Percentiles rank a stretch among this genome's conserved stretches.
Conservation (phyloP, 2,329 filamentous ascomycete genomes). For the Stemphylium beticola region DNA sequence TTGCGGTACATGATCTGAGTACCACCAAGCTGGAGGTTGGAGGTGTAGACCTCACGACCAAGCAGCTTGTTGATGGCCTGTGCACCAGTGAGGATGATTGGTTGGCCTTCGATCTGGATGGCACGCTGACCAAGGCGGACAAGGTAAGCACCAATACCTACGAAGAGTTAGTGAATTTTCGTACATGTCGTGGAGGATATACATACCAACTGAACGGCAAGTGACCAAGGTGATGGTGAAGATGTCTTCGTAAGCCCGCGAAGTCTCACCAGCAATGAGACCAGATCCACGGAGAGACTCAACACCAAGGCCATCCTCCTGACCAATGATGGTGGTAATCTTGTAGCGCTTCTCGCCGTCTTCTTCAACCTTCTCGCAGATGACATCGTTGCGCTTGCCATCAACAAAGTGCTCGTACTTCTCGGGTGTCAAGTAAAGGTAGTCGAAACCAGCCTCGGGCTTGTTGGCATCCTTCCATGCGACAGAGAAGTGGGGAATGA, state of each 20-base stretch:
- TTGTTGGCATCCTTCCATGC: conserved; percentile 88
- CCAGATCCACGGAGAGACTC: conserved; percentile 96
- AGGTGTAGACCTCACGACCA: conserved; percentile 97
- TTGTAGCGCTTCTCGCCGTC: conserved; percentile 90
- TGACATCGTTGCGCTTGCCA: conserved; percentile 73
- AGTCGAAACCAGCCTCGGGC: conserved; percentile 92
- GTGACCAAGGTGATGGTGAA: conserved; percentile 98
- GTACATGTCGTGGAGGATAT: background rate
- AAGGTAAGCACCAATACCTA: conserved; percentile 95
- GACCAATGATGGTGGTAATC: conserved; percentile 91
- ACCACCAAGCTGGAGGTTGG: conserved; percentile 97
- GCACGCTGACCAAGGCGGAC: conserved; percentile 98
- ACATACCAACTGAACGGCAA: conserved; percentile 88
- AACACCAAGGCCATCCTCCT: conserved; percentile 94
- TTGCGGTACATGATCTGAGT: conserved; percentile 99
- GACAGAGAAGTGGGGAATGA: conserved; percentile 96
- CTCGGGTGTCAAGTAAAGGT: conserved; percentile 89
- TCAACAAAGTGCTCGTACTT: conserved; percentile 87
- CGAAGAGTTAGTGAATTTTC: conserved; percentile 41
- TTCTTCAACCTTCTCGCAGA: conserved; percentile 86
- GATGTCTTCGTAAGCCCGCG: conserved; percentile 96
- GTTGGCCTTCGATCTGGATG: conserved; percentile 98
- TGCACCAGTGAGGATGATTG: conserved; percentile 97
- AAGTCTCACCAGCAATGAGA: conserved; percentile 97
- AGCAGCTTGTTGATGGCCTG: conserved; percentile 97